A percentile compares a stretch with the other conserved stretches of the same genome.
These are phyloP conservation scores for Laburnicola sp. DNA, from an alignment of 2,329 filamentous ascomycete genomes.

Conservation along the genomic window DNA sequence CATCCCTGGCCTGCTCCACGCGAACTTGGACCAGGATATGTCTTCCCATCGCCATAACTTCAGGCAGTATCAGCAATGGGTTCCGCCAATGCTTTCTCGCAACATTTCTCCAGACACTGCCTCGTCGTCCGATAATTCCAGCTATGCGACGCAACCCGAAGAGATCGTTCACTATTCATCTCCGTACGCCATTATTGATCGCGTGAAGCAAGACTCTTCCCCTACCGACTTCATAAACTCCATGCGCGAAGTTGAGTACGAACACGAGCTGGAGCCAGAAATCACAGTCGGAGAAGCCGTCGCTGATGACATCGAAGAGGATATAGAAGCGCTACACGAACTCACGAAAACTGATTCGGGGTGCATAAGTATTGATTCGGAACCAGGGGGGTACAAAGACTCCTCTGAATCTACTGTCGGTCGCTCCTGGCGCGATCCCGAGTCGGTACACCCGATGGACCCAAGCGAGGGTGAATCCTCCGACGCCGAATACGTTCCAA, in stretches of 20 bases:
- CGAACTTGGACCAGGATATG: conserved; percentile 23
- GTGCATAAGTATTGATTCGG: conserved; percentile 20
- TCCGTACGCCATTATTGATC: conserved; percentile 25
- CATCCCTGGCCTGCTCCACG: conserved; percentile 30
- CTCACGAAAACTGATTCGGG: conserved; percentile 14
- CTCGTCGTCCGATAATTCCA: conserved; percentile 37
- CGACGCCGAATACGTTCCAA: conserved; percentile 44
- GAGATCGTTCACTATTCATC: conserved; percentile 21
- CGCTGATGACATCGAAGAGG: conserved; percentile 24
- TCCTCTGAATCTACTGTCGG: conserved; percentile 34
- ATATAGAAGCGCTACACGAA: conserved; percentile 22
- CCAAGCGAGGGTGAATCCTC: conserved; percentile 33
- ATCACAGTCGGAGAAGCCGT: conserved; percentile 31
- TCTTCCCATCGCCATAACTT: conserved; percentile 22
- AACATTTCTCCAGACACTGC: conserved; percentile 41
- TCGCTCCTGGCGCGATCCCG: conserved; percentile 37
- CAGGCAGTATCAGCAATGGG: conserved; percentile 29
- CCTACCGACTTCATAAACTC: conserved; percentile 12
- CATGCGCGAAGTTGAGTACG: conserved; percentile 39
- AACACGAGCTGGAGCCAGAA: conserved; percentile 30
- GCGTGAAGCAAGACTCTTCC: conserved; percentile 18
- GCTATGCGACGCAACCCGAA: conserved; percentile 29
- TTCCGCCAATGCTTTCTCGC: conserved; percentile 23
- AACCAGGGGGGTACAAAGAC: conserved; percentile 14
- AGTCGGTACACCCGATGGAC: conserved; percentile 42